Percentiles rank a stretch among this genome's conserved stretches.
phyloP scores from a whole-genome alignment of 257 asterid genomes.

The Primulina tabacum region DNA sequence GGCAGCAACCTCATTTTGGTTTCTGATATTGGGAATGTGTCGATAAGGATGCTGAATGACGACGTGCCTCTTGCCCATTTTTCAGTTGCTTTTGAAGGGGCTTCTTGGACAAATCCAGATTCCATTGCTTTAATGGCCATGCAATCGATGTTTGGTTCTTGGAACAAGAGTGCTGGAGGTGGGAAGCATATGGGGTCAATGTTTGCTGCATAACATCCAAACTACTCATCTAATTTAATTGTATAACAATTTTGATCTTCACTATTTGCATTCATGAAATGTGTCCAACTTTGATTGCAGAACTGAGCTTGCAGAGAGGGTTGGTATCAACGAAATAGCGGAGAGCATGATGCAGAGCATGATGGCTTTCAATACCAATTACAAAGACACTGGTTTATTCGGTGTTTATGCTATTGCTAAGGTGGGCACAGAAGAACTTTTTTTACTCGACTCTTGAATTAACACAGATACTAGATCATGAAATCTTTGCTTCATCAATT shows the following conservation, averaged over 20 bases:
- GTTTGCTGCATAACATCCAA: neutral
- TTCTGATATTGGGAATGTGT: slow-evolving; percentile 20
- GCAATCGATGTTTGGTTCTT: slow-evolving; percentile 80
- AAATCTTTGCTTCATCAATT: neutral
- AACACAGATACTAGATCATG: neutral
- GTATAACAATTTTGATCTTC: neutral
- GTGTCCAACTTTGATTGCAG: slow-evolving; percentile 39
- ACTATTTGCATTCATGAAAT: slow-evolving; percentile 17
- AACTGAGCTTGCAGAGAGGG: slow-evolving; percentile 66
- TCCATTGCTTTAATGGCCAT: slow-evolving; percentile 82
- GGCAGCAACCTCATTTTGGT: slow-evolving; percentile 8
- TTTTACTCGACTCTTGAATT: neutral
- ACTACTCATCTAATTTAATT: neutral
- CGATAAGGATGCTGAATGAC: slow-evolving; percentile 79
- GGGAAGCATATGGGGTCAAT: slow-evolving; percentile 91
- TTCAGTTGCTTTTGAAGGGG: slow-evolving; percentile 90
- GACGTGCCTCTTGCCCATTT: slow-evolving; percentile 77
- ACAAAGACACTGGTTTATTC: slow-evolving; percentile 86
- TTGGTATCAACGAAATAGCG: slow-evolving; percentile 71
- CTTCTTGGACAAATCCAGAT: slow-evolving; percentile 87
- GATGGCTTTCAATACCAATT: slow-evolving; percentile 89
- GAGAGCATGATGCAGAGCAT: slow-evolving; percentile 85
- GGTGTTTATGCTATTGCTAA: slow-evolving; percentile 89
- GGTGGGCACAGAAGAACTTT: slow-evolving; percentile 35
- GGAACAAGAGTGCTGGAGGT: slow-evolving; percentile 70